A percentile compares a stretch with the other conserved stretches of the same genome.
phyloP scores from a whole-genome alignment of 805 yeast genomes.

The Ogataea ganodermae region DNA sequence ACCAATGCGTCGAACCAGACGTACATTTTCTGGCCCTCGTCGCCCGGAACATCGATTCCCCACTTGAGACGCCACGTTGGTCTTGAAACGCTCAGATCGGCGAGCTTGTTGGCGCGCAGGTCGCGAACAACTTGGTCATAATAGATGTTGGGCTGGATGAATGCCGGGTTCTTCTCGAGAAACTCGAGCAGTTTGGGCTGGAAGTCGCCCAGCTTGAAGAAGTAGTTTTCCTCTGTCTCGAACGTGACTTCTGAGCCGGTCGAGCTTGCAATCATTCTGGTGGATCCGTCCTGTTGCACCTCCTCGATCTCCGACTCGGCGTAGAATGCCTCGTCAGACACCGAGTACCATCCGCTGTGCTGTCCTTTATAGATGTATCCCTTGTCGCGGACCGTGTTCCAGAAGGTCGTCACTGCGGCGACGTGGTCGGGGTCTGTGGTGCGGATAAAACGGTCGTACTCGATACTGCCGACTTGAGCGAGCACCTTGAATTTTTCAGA shows the following conservation, averaged over 20 bases:
- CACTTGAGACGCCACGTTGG: conserved; percentile 77
- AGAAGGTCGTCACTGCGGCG: conserved; percentile 62
- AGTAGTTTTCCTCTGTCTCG: conserved; percentile 84
- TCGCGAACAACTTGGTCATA: conserved; percentile 58
- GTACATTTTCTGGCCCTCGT: conserved; percentile 74
- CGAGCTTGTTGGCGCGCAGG: conserved; percentile 47
- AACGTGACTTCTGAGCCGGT: conserved; percentile 73
- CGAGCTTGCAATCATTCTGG: conserved; percentile 53
- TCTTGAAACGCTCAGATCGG: conserved; percentile 84
- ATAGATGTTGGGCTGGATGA: conserved; percentile 67
- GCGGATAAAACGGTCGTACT: conserved; percentile 77
- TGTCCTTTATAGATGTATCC: conserved; percentile 78
- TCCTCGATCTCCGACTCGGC: conserved; percentile 72
- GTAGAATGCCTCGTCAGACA: conserved; percentile 92
- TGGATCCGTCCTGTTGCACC: conserved; percentile 35
- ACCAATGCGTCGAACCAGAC: conserved; percentile 97
- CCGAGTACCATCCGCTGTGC: conserved; percentile 93
- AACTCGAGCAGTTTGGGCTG: conserved; percentile 52
- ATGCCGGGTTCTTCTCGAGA: conserved; percentile 51
- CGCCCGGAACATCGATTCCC: conserved; percentile 91
- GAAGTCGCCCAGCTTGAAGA: conserved; percentile 71
- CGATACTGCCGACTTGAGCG: conserved; percentile 58
- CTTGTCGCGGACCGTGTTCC: conserved; percentile 60
- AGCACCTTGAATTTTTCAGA: conserved; percentile 63
- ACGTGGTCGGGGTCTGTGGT: conserved; percentile 87